Percentiles rank a stretch among this genome's conserved stretches.
These are phyloP conservation scores for Cystobasidium slooffiae DNA, from an alignment of 1,284 basidiomycete species.

Conservation along the genomic window DNA sequence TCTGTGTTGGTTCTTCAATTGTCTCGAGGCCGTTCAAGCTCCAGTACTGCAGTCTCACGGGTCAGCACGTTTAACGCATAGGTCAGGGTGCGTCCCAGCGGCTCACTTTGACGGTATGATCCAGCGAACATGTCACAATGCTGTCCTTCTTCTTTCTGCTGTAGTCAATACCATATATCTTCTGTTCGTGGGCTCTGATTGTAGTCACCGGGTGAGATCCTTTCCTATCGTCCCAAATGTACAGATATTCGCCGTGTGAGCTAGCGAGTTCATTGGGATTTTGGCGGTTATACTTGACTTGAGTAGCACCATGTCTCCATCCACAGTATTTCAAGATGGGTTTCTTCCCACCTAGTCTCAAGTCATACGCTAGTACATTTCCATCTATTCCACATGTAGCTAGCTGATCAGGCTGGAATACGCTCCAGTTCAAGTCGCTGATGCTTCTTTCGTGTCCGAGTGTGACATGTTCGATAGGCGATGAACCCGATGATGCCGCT, in stretches of 20 bases:
- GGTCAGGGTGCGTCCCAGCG: constrained; percentile 57
- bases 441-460: constrained; percentile 88
- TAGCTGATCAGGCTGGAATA: constrained; percentile 69
- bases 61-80: not conserved
- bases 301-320: constrained; percentile 56
- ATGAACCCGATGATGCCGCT: constrained; percentile 58
- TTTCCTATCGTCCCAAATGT: constrained; percentile 91
- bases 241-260: constrained; percentile 77
- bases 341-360: constrained; percentile 59
- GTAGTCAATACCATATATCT: constrained; percentile 95
- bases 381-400: constrained; percentile 61
- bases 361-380: constrained; percentile 81
- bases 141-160: constrained; percentile 72
- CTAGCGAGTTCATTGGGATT: constrained; percentile 84
- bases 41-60: constrained; percentile 46
- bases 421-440: constrained; percentile 96
- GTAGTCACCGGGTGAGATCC: constrained; percentile 78
- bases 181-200: constrained; percentile 78
- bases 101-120: constrained; percentile 89
- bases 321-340: constrained; percentile 58
- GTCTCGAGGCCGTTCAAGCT: constrained; percentile 40
- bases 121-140: constrained; percentile 87
- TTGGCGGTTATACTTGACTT: constrained; percentile 92
- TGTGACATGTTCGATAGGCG: constrained; percentile 72
- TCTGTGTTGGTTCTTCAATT: constrained; percentile 32